phyloP scores from a whole-genome alignment of 1,139 yeast genomes.

The Candida pseudoviswanathii region DNA sequence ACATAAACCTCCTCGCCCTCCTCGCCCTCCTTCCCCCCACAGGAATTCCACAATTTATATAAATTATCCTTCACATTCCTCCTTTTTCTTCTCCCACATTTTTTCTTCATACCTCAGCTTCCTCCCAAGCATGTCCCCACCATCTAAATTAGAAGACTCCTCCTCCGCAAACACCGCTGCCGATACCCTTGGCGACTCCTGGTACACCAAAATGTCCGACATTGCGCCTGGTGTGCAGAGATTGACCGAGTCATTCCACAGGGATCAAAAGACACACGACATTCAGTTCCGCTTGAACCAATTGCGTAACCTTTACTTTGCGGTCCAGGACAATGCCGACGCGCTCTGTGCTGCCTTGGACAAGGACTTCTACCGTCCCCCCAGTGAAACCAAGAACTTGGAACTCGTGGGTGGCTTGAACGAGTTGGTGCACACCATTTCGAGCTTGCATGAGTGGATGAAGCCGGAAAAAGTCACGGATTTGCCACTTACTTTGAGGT shows the following conservation, averaged over 20 bases:
- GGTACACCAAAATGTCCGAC: constrained; percentile 51
- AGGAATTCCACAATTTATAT: too few species aligned
- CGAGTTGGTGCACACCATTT: constrained; percentile 64
- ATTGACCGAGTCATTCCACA: constrained; percentile 47
- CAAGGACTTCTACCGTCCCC: constrained; percentile 67
- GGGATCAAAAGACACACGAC: constrained; percentile 52
- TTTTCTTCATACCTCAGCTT: not conserved
- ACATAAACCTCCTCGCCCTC: too few species aligned
- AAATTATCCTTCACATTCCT: not conserved
- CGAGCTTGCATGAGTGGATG: constrained; percentile 62
- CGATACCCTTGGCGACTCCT: constrained; percentile 8
- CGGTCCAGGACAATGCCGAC: constrained; percentile 61
- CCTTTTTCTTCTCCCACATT: not conserved
- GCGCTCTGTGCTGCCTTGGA: constrained; percentile 58
- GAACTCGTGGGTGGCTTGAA: constrained; percentile 56
- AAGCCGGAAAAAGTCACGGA: constrained; percentile 52
- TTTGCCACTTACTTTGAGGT: constrained; percentile 47
- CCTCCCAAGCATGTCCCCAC: constrained; percentile 8
- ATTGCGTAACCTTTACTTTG: constrained; percentile 69
- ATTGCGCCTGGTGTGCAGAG: constrained; percentile 51
- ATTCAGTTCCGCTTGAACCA: constrained; percentile 62
- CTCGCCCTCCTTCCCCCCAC: too few species aligned
- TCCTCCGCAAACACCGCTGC: constrained; percentile 9
- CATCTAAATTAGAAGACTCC: constrained; percentile 14
- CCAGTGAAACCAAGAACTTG: constrained; percentile 58